A percentile compares a stretch with the other conserved stretches of the same genome.
These are phyloP conservation scores for Linum trigynum DNA, from an alignment of 345 rosid species.

Conservation along the genomic window DNA sequence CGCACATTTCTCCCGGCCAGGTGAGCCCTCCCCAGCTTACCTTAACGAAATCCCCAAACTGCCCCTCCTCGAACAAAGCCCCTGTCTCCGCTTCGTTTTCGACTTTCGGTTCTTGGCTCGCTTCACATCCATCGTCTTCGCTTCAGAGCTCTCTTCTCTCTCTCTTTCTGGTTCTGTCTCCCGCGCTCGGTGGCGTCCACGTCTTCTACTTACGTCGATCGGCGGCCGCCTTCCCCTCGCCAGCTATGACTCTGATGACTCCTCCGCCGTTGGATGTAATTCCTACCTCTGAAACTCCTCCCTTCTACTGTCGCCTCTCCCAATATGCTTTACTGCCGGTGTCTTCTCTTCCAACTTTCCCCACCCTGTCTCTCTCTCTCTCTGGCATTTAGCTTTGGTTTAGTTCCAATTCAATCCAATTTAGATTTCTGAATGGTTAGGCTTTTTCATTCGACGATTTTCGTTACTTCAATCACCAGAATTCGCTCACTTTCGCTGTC, in stretches of 20 bases:
- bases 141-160: slow-evolving; percentile 47
- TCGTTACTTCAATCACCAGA: background rate
- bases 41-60: background rate
- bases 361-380: background rate
- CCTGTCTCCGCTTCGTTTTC: too few relatives aligned
- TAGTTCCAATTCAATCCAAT: slow-evolving; percentile 5
- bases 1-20: background rate
- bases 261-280: slow-evolving; percentile 45
- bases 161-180: background rate
- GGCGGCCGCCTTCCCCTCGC: slow-evolving; percentile 9
- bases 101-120: background rate
- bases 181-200: slow-evolving; percentile 8
- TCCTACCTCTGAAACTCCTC: background rate
- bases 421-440: background rate
- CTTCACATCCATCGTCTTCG: background rate
- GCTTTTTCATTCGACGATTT: background rate
- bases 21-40: background rate
- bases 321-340: slow-evolving; percentile 1
- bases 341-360: background rate
- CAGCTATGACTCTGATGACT: slow-evolving; percentile 49
- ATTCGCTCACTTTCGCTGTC: background rate
- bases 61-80: background rate
- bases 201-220: slow-evolving; percentile 19
- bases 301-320: background rate
- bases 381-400: slow-evolving; percentile 2